Conservation (phyloP, 1,284 basidiomycete species). For the Ceratobasidium sp. region DNA sequence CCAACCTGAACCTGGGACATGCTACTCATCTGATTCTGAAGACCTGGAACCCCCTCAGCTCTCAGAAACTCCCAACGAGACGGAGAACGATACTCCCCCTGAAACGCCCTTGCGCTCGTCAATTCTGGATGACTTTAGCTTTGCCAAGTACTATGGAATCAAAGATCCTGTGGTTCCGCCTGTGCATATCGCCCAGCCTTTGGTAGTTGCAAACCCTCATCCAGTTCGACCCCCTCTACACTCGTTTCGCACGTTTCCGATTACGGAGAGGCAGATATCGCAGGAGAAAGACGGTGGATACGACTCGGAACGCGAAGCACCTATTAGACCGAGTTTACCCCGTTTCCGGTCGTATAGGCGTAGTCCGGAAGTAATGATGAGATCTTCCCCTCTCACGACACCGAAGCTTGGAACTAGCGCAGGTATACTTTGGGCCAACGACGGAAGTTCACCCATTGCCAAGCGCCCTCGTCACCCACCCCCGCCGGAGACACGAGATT, state of each 20-base stretch:
- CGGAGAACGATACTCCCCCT: constrained; percentile 30
- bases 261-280: background rate
- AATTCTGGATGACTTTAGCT: too few relatives aligned
- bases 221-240: constrained; percentile 2
- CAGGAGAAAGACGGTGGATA: constrained; percentile 7
- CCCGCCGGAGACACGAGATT: background rate
- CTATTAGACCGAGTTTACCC: background rate
- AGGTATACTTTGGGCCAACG: background rate
- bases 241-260: background rate
- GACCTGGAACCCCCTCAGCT: too few relatives aligned
- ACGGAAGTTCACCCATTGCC: background rate
- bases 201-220: constrained; percentile 6
- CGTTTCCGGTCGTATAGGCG: background rate
- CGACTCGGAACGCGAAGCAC: constrained; percentile 20
- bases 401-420: background rate
- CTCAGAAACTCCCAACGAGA: background rate
- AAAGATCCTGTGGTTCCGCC: background rate
- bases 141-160: too few relatives aligned
- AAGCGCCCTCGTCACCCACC: constrained; percentile 13
- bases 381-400: constrained; percentile 13
- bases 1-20: too few relatives aligned
- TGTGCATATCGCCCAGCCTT: background rate
- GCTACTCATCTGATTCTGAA: too few relatives aligned
- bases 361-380: background rate
- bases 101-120: background rate